These are phyloP conservation scores for Lizonia empirigonia DNA, from an alignment of 2,329 filamentous ascomycete genomes.

Conservation along the genomic window DNA sequence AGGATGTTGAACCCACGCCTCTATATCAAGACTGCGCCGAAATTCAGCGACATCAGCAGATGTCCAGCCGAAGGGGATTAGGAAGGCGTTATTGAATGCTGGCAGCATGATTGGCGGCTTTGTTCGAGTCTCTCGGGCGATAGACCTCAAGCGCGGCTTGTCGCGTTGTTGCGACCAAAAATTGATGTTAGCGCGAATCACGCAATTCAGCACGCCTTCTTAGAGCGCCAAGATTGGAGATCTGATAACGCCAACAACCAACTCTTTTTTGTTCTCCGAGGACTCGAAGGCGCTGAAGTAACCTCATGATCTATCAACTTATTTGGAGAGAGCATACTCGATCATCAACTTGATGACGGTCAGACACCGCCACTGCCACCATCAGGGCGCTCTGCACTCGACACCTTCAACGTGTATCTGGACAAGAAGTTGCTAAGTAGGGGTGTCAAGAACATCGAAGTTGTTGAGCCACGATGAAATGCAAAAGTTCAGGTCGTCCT, in stretches of 20 bases:
- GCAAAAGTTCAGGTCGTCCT: too few species aligned
- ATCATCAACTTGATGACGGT: too few species aligned
- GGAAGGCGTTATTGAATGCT: slow-evolving; percentile 25
- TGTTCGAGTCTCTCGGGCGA: slow-evolving; percentile 28
- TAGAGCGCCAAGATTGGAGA: slow-evolving; percentile 24
- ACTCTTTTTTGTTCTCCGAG: too few species aligned
- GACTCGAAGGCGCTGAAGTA: too few species aligned
- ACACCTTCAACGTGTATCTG: too few species aligned
- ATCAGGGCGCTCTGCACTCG: too few species aligned
- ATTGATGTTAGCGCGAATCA: slow-evolving; percentile 37
- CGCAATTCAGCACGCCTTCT: slow-evolving; percentile 27
- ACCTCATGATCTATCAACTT: too few species aligned
- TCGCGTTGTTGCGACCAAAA: slow-evolving; percentile 35
- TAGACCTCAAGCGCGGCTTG: slow-evolving; percentile 33
- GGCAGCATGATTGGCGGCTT: slow-evolving; percentile 38
- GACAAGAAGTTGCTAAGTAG: too few species aligned
- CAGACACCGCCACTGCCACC: too few species aligned
- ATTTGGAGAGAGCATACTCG: too few species aligned
- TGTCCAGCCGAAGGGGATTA: slow-evolving; percentile 30
- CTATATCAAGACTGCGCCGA: slow-evolving; percentile 24
- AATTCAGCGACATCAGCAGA: slow-evolving; percentile 39
- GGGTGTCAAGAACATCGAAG: too few species aligned
- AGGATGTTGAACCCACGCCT: slow-evolving; percentile 19
- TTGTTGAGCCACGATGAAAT: too few species aligned
- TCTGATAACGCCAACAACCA: slow-evolving; percentile 20